Evolutionary conservation across 225 moss, liverwort and hornwort genomes (phyloP), one percentile per base, ranked within the genome.

Genomic region (Marchantia polymorpha): DNA sequence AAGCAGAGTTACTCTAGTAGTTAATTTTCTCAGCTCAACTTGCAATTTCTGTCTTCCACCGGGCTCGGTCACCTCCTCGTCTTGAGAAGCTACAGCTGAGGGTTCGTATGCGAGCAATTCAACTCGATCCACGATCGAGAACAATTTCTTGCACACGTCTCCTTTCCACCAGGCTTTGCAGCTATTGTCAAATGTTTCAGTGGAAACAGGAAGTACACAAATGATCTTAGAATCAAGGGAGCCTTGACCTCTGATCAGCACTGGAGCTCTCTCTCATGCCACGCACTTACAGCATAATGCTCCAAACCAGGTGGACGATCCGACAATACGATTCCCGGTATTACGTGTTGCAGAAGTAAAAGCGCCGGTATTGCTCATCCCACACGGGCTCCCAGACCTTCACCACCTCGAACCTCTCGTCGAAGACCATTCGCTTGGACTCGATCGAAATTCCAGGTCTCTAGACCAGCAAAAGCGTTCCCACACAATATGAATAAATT

Each of bases 321-420:
- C 94, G n/a, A n/a, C 94, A 96, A 70, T 92, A 91, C 49, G 88
- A 91, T 73, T 92, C 89, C 87, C 75, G 74, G 3, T 92, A 89
- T 30, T 83, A 67, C 27, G 25, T 71, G 65, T 92, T 96, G 67
- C 81, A 96, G 39, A 89, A 96, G 79, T 93, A 96, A 83, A 89
- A 91, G 26, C 78, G 83, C 77, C 89, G 86, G 71, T 91, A 96
- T 26, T 91, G 48, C 67, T 83, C 84, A 80, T 94, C 87, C 94
- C 96, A 96, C 73, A 91, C 77, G 82, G 94, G 84, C 77, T 91
- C 89, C 96, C 96, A 96, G 19, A 23, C 72, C 77, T 17, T 77
- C 64, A 47, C 46, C 77, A 39, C 10, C 31, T 31, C 39, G 19
- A 31, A 0, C 46, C 2, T 48, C 15, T 54, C 51, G 16, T 48